A percentile compares a stretch with the other conserved stretches of the same genome.
Conservation (phyloP, 1,284 basidiomycete species). For the Ustilago sp. region DNA sequence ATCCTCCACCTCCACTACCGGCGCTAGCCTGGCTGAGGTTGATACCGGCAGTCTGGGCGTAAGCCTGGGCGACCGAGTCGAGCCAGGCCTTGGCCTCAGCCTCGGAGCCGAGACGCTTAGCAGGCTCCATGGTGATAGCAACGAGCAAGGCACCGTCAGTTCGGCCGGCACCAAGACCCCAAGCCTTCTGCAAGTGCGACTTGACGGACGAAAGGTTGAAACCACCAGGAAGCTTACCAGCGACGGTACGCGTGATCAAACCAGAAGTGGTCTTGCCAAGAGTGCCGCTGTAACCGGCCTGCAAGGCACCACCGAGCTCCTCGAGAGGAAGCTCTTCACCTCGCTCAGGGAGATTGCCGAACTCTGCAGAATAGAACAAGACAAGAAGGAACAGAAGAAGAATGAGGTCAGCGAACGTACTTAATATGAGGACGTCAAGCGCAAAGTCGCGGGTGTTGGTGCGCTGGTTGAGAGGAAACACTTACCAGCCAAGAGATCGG, state of each 20-base stretch:
- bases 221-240: conserved; percentile 97
- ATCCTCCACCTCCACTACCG: conserved; percentile 74
- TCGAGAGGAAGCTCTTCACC: conserved; percentile 90
- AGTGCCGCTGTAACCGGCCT: conserved; percentile 83
- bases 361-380: conserved; percentile 57
- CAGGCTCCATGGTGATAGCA: conserved; percentile 89
- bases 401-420: conserved; percentile 42
- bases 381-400: conserved; percentile 16
- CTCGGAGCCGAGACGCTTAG: conserved; percentile 92
- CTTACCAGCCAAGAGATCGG: conserved; percentile 77
- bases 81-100: conserved; percentile 93
- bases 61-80: conserved; percentile 83
- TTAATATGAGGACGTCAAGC: neutral
- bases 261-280: conserved; percentile 96
- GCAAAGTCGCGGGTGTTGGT: neutral
- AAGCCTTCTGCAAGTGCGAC: conserved; percentile 70
- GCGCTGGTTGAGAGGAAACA: conserved; percentile 11
- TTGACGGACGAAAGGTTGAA: conserved; percentile 97
- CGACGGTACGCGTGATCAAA: conserved; percentile 89
- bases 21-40: conserved; percentile 74
- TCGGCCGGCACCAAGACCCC: conserved; percentile 90
- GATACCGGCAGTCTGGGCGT: conserved; percentile 88
- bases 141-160: conserved; percentile 91
- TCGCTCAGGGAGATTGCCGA: conserved; percentile 81
- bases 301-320: conserved; percentile 88